Conservation (phyloP, 2,329 filamentous ascomycete species). For the Aspergillus novoparasiticus region DNA sequence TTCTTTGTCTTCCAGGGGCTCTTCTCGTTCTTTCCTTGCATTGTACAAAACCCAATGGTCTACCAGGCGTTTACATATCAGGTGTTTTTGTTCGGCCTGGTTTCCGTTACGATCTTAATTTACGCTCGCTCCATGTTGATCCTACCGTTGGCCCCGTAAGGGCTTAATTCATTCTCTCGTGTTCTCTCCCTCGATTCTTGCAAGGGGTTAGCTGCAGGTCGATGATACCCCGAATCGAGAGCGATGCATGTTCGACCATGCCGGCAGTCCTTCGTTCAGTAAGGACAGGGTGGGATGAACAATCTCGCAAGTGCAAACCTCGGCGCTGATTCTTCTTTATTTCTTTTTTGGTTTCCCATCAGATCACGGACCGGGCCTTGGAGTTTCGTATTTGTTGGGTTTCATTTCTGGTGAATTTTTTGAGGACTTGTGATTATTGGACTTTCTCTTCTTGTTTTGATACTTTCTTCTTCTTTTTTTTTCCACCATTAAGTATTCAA, state of each 20-base stretch:
- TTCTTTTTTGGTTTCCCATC: background rate
- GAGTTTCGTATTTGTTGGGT: constrained; percentile 11
- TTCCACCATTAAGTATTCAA: background rate
- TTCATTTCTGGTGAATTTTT: constrained; percentile 20
- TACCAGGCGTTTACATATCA: constrained; percentile 4
- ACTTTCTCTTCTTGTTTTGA: background rate
- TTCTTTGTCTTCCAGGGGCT: background rate
- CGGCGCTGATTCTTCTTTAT: background rate
- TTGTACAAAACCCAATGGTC: constrained; percentile 8
- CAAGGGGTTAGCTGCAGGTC: constrained; percentile 17
- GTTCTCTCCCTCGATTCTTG: background rate
- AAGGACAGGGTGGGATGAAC: background rate
- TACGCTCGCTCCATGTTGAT: constrained; percentile 10
- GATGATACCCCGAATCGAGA: constrained; percentile 8
- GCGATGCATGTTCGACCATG: background rate
- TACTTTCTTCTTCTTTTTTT: background rate
- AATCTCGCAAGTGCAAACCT: background rate
- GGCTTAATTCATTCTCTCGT: constrained; percentile 1
- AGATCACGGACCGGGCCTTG: constrained; percentile 10
- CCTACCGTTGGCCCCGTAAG: background rate
- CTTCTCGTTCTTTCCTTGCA: constrained; percentile 9
- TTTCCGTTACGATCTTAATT: constrained; percentile 2
- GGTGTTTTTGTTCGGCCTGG: background rate
- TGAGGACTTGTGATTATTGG: background rate
- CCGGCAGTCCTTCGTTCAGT: background rate